phyloP scores from a whole-genome alignment of 768 basidiomycete species.

The Pisolithus microcarpus region DNA sequence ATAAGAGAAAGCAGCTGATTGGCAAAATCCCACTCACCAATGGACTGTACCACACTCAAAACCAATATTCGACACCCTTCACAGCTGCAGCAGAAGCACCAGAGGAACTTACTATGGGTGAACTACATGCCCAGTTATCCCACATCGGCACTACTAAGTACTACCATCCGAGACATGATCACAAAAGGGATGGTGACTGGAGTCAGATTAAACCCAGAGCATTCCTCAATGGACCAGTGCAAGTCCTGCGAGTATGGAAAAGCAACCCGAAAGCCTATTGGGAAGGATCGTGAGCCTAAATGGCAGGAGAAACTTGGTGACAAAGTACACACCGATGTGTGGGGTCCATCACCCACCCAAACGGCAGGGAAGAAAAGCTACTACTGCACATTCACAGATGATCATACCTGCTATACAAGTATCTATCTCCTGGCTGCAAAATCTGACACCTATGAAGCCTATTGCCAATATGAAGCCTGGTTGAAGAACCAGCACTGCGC shows the following conservation, averaged over 20 bases:
- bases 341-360: constrained; percentile 18
- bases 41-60: background rate
- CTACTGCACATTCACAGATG: too few species aligned
- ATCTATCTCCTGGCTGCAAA: constrained; percentile 2
- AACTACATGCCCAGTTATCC: background rate
- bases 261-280: constrained; percentile 3
- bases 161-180: background rate
- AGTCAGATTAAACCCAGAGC: background rate
- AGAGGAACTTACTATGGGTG: background rate
- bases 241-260: constrained; percentile 8
- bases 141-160: constrained; percentile 1
- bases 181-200: background rate
- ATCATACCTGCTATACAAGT: background rate
- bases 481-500: background rate
- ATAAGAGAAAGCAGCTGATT: background rate
- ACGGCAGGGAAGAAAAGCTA: too few species aligned
- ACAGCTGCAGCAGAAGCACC: background rate
- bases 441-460: constrained; percentile 4
- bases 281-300: background rate
- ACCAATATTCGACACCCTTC: background rate
- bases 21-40: constrained; percentile 1
- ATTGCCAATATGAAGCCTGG: constrained; percentile 4
- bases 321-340: constrained; percentile 20
- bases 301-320: background rate
- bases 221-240: constrained; percentile 1